Conservation (phyloP, 768 basidiomycete genomes). For the Xerocomus spinulosus region DNA sequence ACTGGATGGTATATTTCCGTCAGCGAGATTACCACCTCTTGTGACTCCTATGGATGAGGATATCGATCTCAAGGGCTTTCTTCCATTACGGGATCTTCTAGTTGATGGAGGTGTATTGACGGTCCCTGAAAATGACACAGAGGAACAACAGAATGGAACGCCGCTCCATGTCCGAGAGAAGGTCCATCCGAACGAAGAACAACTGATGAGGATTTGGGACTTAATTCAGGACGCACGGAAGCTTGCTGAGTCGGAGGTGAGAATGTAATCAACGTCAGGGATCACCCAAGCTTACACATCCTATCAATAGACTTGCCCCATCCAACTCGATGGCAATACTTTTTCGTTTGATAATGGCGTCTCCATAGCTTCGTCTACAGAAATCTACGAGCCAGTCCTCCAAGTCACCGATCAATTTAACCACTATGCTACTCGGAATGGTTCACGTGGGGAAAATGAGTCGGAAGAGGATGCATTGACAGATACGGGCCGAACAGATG, state of each 20-base stretch:
- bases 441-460: constrained; percentile 12
- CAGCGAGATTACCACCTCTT: constrained; percentile 51
- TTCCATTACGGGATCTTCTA: constrained; percentile 69
- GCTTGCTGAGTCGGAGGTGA: constrained; percentile 57
- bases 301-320: constrained; percentile 24
- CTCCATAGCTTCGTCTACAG: constrained; percentile 6
- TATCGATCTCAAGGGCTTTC: constrained; percentile 80
- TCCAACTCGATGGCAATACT: constrained; percentile 18
- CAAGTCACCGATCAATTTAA: constrained; percentile 15
- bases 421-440: constrained; percentile 4
- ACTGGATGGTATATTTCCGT: constrained; percentile 66
- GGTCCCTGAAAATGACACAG: constrained; percentile 20
- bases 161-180: constrained; percentile 35
- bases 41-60: constrained; percentile 81
- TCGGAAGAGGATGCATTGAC: constrained; percentile 62
- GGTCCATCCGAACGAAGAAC: constrained; percentile 91
- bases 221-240: constrained; percentile 66
- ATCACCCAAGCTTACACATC: constrained; percentile 10
- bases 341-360: constrained; percentile 16
- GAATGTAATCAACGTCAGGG: constrained; percentile 17
- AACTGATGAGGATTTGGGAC: constrained; percentile 90
- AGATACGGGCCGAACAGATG: constrained; percentile 64
- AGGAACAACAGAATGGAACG: constrained; percentile 22
- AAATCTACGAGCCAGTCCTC: not conserved
- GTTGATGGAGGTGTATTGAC: constrained; percentile 20